Conservation (phyloP, 2,329 filamentous ascomycete species). For the Colletotrichum shisoi region DNA sequence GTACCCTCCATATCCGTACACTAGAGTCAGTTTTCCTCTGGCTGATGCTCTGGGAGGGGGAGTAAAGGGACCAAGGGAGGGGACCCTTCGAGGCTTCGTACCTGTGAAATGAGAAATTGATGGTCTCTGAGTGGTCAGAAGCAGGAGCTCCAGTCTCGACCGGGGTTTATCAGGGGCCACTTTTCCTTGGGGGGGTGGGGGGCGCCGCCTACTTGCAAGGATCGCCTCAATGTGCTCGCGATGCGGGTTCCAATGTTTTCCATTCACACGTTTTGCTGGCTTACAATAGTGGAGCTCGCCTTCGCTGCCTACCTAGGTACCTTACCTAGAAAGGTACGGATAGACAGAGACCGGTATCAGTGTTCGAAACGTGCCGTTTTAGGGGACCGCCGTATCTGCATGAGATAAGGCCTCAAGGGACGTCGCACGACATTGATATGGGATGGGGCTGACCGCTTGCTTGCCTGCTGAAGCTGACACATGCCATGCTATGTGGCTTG, state of each 20-base stretch:
- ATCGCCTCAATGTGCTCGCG: slow-evolving; percentile 9
- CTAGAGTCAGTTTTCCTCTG: slow-evolving; percentile 16
- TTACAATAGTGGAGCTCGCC: background rate
- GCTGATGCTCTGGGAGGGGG: slow-evolving; percentile 16
- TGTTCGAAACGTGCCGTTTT: slow-evolving; percentile 22
- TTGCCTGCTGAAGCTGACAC: background rate
- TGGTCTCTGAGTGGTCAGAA: slow-evolving; percentile 32
- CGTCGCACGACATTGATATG: slow-evolving; percentile 14
- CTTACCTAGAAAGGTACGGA: background rate
- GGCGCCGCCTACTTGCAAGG: slow-evolving; percentile 19
- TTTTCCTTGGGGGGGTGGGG: slow-evolving; percentile 15
- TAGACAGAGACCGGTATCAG: slow-evolving; percentile 3
- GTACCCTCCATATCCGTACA: slow-evolving; percentile 13
- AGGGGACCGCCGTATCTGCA: slow-evolving; percentile 10
- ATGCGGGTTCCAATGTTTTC: slow-evolving; percentile 18
- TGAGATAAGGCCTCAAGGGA: slow-evolving; percentile 15
- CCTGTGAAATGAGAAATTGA: slow-evolving; percentile 37
- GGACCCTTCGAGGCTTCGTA: background rate
- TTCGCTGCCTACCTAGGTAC: background rate
- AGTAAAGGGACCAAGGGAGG: slow-evolving; percentile 9
- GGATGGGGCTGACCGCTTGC: background rate
- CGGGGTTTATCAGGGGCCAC: slow-evolving; percentile 21
- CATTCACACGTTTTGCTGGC: slow-evolving; percentile 27
- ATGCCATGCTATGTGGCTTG: slow-evolving; percentile 18
- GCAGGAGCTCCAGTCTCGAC: slow-evolving; percentile 24